Evolutionary conservation across 805 yeast species (phyloP).

Genomic region (Kazachstania bromeliacearum): DNA sequence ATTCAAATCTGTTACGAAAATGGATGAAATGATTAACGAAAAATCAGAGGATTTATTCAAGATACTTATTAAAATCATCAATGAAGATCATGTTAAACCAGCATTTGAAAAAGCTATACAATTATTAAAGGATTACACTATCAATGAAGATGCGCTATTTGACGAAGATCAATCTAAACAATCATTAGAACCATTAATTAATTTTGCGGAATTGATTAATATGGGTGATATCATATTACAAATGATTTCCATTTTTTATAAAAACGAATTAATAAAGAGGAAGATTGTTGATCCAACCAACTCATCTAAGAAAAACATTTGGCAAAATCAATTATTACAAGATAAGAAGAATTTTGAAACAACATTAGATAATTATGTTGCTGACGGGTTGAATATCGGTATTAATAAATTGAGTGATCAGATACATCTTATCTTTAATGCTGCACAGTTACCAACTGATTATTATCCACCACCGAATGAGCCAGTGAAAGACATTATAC

Average conservation of each 20-base stretch:
- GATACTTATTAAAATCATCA: constrained; percentile 50
- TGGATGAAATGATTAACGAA: constrained; percentile 10
- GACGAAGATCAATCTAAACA: constrained; percentile 1
- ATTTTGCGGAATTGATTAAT: constrained; percentile 84
- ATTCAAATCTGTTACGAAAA: constrained; percentile 31
- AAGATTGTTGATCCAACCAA: constrained; percentile 39
- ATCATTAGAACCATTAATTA: constrained; percentile 69
- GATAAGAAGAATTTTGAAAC: constrained; percentile 75
- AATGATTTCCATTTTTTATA: constrained; percentile 83
- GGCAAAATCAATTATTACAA: constrained; percentile 66
- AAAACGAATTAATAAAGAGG: constrained; percentile 59
- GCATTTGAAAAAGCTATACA: constrained; percentile 79
- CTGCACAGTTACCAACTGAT: constrained; percentile 50
- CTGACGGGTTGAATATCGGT: constrained; percentile 87
- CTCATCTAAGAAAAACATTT: constrained; percentile 50
- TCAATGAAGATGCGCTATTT: constrained; percentile 28
- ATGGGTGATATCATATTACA: constrained; percentile 89
- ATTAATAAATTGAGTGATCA: constrained; percentile 82
- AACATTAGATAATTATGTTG: constrained; percentile 77
- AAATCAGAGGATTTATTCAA: constrained; percentile 56
- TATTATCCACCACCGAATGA: constrained; percentile 40
- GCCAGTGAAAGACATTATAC: constrained; percentile 29
- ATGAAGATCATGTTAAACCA: constrained; percentile 64
- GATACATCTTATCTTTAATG: constrained; percentile 50
- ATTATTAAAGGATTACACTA: constrained; percentile 63